Percentiles rank a stretch among this genome's conserved stretches.
phyloP scores from a whole-genome alignment of 2,329 filamentous ascomycete species.

The Aureobasidium pullulans region DNA sequence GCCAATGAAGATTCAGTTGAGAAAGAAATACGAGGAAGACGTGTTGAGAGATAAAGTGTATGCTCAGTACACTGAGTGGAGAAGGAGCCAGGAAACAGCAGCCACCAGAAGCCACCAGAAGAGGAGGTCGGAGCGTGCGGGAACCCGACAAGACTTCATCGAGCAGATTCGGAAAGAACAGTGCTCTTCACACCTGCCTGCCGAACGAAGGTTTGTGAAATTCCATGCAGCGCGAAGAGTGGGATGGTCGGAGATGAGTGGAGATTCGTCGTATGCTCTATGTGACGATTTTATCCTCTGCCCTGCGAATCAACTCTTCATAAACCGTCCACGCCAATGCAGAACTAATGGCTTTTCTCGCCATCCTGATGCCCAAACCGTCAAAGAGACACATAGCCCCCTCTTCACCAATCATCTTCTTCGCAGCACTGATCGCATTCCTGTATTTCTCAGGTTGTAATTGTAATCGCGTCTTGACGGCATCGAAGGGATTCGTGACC shows the following conservation, averaged over 20 bases:
- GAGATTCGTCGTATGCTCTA: not conserved
- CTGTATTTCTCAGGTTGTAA: conserved; percentile 74
- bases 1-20: no score
- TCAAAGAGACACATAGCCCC: conserved; percentile 75
- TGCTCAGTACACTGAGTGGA: no score
- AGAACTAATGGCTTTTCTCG: conserved; percentile 82
- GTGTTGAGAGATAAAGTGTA: no score
- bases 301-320: conserved; percentile 79
- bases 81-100: no score
- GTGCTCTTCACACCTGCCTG: no score
- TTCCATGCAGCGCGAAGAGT: not conserved
- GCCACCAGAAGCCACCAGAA: no score
- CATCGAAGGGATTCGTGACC: conserved; percentile 93
- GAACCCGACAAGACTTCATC: no score
- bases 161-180: no score
- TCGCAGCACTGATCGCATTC: conserved; percentile 72
- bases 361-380: conserved; percentile 78
- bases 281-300: conserved; percentile 38
- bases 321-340: conserved; percentile 98
- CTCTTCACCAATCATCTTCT: conserved; percentile 73
- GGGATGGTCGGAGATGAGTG: not conserved
- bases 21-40: no score
- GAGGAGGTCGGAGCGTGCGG: no score
- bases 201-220: not conserved
- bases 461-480: conserved; percentile 90